Evolutionary conservation across 208 protist genomes (phyloP).

Genomic region (Wallacemonas collosoma): DNA sequence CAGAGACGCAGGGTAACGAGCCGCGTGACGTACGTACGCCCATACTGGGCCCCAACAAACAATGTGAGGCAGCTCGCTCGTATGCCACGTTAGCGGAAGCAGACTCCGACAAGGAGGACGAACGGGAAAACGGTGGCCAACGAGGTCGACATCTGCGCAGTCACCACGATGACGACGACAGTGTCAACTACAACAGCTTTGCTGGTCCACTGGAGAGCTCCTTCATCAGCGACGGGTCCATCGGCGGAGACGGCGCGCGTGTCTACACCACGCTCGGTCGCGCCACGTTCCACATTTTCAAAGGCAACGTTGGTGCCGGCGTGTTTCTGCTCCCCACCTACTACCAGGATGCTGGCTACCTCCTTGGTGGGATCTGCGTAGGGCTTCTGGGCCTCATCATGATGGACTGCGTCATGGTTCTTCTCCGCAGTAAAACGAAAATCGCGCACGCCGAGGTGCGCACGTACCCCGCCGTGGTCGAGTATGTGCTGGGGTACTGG

Average conservation of each 20-base stretch:
- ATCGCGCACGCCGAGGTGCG: conserved; percentile 58
- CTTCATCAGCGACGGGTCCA: conserved; percentile 28
- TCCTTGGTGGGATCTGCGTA: conserved; percentile 44
- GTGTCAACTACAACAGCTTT: conserved; percentile 45
- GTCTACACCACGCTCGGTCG: conserved; percentile 49
- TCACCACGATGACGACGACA: conserved; percentile 21
- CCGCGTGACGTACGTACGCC: conserved; percentile 4
- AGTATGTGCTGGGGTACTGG: conserved; percentile 55
- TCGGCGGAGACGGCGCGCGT: conserved; percentile 2
- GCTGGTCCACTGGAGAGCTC: conserved; percentile 45
- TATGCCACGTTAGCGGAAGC: conserved; percentile 3
- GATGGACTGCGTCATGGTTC: conserved; percentile 70
- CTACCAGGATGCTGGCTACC: conserved; percentile 78
- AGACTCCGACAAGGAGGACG: conserved; percentile 12
- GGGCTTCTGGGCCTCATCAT: conserved; percentile 62
- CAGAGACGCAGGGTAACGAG: background rate
- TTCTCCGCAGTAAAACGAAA: conserved; percentile 57
- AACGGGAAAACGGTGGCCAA: background rate
- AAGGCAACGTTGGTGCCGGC: conserved; percentile 83
- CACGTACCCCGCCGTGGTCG: conserved; percentile 80
- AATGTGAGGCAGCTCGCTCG: background rate
- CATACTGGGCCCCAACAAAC: conserved; percentile 7
- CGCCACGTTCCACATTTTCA: conserved; percentile 86
- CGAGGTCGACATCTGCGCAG: background rate
- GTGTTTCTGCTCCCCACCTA: conserved; percentile 81